Evolutionary conservation across 495 filamentous ascomycete species (phyloP), one percentile per base, ranked within the genome.

Genomic region (Aspergillus mulundensis): DNA sequence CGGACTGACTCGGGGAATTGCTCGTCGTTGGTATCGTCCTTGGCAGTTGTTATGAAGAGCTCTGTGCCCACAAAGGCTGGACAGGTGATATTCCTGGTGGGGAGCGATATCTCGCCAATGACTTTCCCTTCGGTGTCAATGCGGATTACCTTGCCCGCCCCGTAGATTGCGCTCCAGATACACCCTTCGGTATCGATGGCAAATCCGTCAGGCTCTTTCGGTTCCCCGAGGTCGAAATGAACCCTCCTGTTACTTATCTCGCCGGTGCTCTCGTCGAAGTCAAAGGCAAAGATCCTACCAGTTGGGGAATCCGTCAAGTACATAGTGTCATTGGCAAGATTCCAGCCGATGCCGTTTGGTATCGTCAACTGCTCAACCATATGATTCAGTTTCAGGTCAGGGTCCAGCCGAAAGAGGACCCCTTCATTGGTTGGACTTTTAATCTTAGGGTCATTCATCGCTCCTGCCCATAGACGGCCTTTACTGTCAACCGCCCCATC

Each of bases 391-490:
- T 66, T 75, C 50, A 81, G 66, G 63, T 87, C 84, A 3, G 82
- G 77, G 61, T 88, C 80, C 21, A 87, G 77, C 58, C 84, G 76
- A 69, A 87, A 87, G 7, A 89, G 70, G 19, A 80, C 71, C 21
- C 83, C 84, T 74, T 76, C 71, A 43, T 70, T 54, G 18, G 62
- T 59, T 1, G 62, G 70, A 7, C 57, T 50, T 41, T 74, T 57
- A 38, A 74, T 58, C 43, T 76, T 76, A 20, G 75, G 71, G 62
- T 96, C 91, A 60, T 89, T 92, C 90, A 96, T 95, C 36, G 83
- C 80, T n/a, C 90, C 89, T 8, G 89, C 79, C 90, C 91, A 96
- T 70, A 92, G 93, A 41, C 91, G 77, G 48, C 91, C 92, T 51
- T 85, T 76, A 40, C 84, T 85, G 66, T 96, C 91, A 50, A 89